Conservation (phyloP, 352 stramenopile species). For the Globisporangium spiculum region DNA sequence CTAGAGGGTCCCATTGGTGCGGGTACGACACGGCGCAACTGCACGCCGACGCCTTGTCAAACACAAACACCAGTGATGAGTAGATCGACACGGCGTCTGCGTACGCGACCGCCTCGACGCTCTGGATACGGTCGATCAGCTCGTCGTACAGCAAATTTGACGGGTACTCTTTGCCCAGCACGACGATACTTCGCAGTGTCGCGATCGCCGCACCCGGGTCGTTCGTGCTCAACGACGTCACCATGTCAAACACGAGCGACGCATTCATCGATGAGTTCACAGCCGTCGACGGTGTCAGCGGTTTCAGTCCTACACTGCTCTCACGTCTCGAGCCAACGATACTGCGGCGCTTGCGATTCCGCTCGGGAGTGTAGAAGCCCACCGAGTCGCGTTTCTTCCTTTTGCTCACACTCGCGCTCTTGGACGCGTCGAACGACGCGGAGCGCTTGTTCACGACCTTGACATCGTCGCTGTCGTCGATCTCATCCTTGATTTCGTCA, state of each 20-base stretch:
- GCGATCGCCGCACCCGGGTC: conserved; percentile 75
- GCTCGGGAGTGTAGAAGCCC: conserved; percentile 13
- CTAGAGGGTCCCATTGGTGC: conserved; percentile 65
- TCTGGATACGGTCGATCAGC: conserved; percentile 79
- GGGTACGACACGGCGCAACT: conserved; percentile 62
- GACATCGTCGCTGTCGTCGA: not conserved
- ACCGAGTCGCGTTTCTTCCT: conserved; percentile 9
- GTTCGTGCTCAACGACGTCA: conserved; percentile 81
- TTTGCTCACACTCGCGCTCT: conserved; percentile 2
- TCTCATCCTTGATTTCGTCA: conserved; percentile 8
- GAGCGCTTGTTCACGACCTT: conserved; percentile 3
- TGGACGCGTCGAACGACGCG: conserved; percentile 4
- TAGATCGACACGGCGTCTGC: conserved; percentile 73
- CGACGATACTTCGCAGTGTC: conserved; percentile 75
- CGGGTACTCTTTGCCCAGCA: conserved; percentile 80
- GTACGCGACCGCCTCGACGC: conserved; percentile 64
- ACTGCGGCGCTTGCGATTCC: conserved; percentile 37
- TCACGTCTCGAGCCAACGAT: conserved; percentile 13
- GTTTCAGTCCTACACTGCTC: conserved; percentile 34
- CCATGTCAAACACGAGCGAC: conserved; percentile 80
- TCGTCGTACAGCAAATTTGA: conserved; percentile 78
- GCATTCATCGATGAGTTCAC: conserved; percentile 78
- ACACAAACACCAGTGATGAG: conserved; percentile 77
- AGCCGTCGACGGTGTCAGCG: conserved; percentile 54
- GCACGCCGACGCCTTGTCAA: conserved; percentile 66